Conservation (phyloP, 2,329 filamentous ascomycete genomes). For the Cercospora janseana region DNA sequence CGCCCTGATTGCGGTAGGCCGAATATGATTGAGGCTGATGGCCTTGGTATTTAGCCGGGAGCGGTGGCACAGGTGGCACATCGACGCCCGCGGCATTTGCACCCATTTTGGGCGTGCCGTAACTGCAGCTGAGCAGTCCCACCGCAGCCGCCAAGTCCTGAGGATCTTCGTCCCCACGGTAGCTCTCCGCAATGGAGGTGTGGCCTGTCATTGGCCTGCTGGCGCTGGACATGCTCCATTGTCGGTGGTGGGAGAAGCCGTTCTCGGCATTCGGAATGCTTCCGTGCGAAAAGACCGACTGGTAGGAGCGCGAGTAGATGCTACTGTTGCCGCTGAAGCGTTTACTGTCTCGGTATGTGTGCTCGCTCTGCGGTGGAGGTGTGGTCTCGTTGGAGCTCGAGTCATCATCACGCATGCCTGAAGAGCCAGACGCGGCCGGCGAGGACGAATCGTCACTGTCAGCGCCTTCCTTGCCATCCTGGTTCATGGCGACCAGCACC, state of each 20-base stretch:
- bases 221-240: constrained; percentile 67
- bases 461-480: constrained; percentile 58
- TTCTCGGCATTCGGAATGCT: constrained; percentile 56
- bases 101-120: constrained; percentile 71
- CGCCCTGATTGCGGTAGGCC: constrained; percentile 35
- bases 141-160: constrained; percentile 86
- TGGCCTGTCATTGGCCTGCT: constrained; percentile 72
- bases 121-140: constrained; percentile 85
- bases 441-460: constrained; percentile 83
- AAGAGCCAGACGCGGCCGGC: constrained; percentile 76
- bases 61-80: constrained; percentile 80
- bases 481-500: constrained; percentile 90
- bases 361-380: constrained; percentile 75
- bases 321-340: constrained; percentile 51
- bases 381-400: constrained; percentile 89
- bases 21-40: constrained; percentile 52
- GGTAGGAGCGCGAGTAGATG: constrained; percentile 71
- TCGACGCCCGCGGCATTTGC: constrained; percentile 65
- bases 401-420: constrained; percentile 68
- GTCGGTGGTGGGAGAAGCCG: constrained; percentile 60
- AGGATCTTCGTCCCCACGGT: constrained; percentile 75
- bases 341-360: constrained; percentile 48
- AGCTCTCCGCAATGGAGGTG: constrained; percentile 60
- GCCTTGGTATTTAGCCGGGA: constrained; percentile 72
- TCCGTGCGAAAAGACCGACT: constrained; percentile 61